Percentiles rank a stretch among this genome's conserved stretches.
These are phyloP conservation scores for Leccinum ochraceum DNA, from an alignment of 768 basidiomycete species.

Conservation along the genomic window DNA sequence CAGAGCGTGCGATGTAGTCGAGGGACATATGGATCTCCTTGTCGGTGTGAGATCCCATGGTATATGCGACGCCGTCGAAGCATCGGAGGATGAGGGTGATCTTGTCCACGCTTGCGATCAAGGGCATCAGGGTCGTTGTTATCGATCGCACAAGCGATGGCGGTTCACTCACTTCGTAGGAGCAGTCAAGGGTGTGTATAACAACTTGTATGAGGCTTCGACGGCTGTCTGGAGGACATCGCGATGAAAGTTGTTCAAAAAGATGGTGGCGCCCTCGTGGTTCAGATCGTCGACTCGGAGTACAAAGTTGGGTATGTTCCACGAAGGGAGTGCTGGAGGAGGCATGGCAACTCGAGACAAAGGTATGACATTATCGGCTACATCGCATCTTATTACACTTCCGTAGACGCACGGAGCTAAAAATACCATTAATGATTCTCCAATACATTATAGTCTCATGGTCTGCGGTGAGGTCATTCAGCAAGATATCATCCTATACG, in stretches of 20 bases:
- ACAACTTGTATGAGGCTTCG: slow-evolving; percentile 39
- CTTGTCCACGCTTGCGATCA: slow-evolving; percentile 44
- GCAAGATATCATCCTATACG: not conserved
- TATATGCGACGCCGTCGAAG: slow-evolving; percentile 74
- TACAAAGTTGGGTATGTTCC: slow-evolving; percentile 57
- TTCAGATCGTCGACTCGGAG: slow-evolving; percentile 59
- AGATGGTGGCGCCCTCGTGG: slow-evolving; percentile 58
- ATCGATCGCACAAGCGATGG: not conserved
- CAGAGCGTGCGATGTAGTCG: slow-evolving; percentile 53
- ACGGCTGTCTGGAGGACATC: slow-evolving; percentile 40
- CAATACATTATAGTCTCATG: not conserved
- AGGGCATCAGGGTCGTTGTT: slow-evolving; percentile 11
- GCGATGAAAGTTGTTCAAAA: slow-evolving; percentile 52
- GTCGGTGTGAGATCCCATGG: slow-evolving; percentile 51
- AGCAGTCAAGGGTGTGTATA: slow-evolving; percentile 46
- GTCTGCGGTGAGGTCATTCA: slow-evolving; percentile 3
- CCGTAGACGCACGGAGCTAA: slow-evolving; percentile 4
- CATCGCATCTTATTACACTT: slow-evolving; percentile 2
- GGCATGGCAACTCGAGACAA: slow-evolving; percentile 20
- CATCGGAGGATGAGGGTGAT: slow-evolving; percentile 61
- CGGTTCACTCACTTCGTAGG: slow-evolving; percentile 46
- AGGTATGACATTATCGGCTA: slow-evolving; percentile 5
- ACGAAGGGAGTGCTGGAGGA: slow-evolving; percentile 34
- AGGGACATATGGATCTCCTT: slow-evolving; percentile 80
- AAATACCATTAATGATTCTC: slow-evolving; percentile 9